Evolutionary conservation across 2,329 filamentous ascomycete species (phyloP), one percentile per base, ranked within the genome.

Genomic region (Blastomyces silverae): DNA sequence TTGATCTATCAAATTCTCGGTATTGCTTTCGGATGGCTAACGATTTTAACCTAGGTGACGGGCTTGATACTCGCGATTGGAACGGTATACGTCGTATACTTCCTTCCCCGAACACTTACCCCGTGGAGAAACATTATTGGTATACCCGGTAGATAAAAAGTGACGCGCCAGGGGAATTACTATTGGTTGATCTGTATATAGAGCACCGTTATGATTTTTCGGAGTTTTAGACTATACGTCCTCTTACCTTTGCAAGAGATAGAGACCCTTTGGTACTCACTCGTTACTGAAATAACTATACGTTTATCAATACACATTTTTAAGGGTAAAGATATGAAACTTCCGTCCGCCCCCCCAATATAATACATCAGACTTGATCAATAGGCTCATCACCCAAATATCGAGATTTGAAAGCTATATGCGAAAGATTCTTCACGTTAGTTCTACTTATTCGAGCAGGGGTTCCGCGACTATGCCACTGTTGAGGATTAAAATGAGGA

Each of bases 51-150:
- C 59, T 67, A 83, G 81, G 72, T 83, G 64, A 82, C 80, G 37
- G 83, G 83, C 1, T 70, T 85, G 44, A 46, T 79, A 28, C 75
- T 83, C 53, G 82, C 83, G 7, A 72, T 82, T 37, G 72, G 72
- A 52, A 76, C 79, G n/a, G 72, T 84, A 22, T 84, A 81, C 71
- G 70, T 74, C 46, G 77, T 83, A 39, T 84, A 84, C 72, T 79
- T 83, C 61, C 70, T 84, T 8, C 82, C 82, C 1, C 76, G 81
- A 69, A 72, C 73, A 63, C 64, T 80, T 39, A 72, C 77, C 8
- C 69, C 75, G 6, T 78, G 81, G 76, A 78, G 79, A 68, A 71
- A 75, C 44, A 68, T 83, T 55, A 73, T 84, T 48, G 83, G 83
- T 1, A 64, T 77, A 39, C 77, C 77, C 3, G 77, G 76, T 22